Evolutionary conservation across 1,284 basidiomycete genomes (phyloP).

Genomic region (Calocybe gambosa): DNA sequence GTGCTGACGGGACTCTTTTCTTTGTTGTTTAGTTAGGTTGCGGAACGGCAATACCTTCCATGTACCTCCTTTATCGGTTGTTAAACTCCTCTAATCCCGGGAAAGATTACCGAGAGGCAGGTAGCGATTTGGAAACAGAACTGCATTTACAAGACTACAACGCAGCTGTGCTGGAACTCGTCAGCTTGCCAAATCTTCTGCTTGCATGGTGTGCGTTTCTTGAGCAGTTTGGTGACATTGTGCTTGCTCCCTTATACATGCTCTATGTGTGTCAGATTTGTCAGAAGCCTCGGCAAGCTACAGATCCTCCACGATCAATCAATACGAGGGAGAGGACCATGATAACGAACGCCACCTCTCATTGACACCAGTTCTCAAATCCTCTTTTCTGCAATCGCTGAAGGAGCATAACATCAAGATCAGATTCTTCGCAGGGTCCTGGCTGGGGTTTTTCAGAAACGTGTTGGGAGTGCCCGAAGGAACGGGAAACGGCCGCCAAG

Average conservation of each 20-base stretch:
- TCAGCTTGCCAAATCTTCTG: conserved; percentile 86
- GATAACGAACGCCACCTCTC: conserved; percentile 46
- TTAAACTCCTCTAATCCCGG: conserved; percentile 34
- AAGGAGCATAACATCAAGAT: conserved; percentile 49
- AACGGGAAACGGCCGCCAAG: conserved; percentile 14
- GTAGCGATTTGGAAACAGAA: conserved; percentile 32
- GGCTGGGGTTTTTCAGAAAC: conserved; percentile 48
- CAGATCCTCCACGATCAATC: conserved; percentile 7
- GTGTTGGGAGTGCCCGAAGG: conserved; percentile 19
- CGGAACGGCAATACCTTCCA: conserved; percentile 83
- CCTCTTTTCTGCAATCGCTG: conserved; percentile 62
- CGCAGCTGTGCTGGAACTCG: conserved; percentile 71
- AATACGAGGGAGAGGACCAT: conserved; percentile 17
- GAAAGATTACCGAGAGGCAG: conserved; percentile 3
- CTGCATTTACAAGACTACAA: conserved; percentile 97
- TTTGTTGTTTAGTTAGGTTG: conserved; percentile 68
- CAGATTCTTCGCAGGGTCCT: conserved; percentile 79
- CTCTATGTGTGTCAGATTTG: not conserved
- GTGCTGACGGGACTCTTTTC: too few species aligned
- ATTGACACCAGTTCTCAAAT: conserved; percentile 56
- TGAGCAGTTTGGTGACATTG: not conserved
- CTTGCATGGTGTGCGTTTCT: conserved; percentile 75
- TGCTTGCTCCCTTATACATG: not conserved
- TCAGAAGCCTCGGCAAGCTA: not conserved
- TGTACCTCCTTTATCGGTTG: conserved; percentile 65